Evolutionary conservation across 2,329 filamentous ascomycete genomes (phyloP).

Genomic region (Arthrinium phaeospermum): DNA sequence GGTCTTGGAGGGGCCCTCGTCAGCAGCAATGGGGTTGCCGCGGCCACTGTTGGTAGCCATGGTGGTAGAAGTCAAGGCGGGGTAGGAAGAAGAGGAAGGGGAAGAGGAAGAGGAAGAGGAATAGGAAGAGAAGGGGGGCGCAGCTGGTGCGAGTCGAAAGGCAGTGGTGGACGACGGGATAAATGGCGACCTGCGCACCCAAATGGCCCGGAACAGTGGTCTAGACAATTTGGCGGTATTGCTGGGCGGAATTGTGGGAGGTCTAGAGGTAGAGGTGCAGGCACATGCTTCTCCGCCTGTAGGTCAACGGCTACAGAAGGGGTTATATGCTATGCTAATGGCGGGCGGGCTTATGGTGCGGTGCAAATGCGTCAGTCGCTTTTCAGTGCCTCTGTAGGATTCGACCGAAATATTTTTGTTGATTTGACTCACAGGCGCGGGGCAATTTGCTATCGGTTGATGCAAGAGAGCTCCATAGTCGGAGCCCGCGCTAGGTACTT

Average conservation of each 20-base stretch:
- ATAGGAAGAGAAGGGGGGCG: conserved; percentile 11
- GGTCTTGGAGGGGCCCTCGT: conserved; percentile 48
- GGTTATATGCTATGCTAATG: not conserved
- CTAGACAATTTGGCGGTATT: conserved; percentile 52
- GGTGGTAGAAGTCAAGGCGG: conserved; percentile 47
- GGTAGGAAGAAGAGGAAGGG: conserved; percentile 1
- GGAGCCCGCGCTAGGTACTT: conserved; percentile 1
- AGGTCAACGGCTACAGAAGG: conserved; percentile 25
- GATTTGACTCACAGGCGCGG: conserved; percentile 16
- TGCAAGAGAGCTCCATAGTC: not conserved
- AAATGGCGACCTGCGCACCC: conserved; percentile 61
- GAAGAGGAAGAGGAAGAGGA: too few relatives aligned
- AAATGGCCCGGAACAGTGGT: conserved; percentile 60
- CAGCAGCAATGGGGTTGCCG: conserved; percentile 52
- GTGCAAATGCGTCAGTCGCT: not conserved
- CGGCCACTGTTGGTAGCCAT: conserved; percentile 65
- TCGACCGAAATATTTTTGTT: conserved; percentile 1
- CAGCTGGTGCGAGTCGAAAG: conserved; percentile 30
- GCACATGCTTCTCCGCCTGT: conserved; percentile 2
- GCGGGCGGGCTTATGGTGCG: not conserved
- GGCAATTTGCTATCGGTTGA: not conserved
- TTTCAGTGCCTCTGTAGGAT: not conserved
- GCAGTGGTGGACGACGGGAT: conserved; percentile 46
- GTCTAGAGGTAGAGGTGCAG: not conserved
- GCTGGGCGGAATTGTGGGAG: conserved; percentile 23